Percentiles rank a stretch among this genome's conserved stretches.
Evolutionary conservation across 306 rosid genomes (phyloP).

Genomic region (Oxytropis ochrocephala): DNA sequence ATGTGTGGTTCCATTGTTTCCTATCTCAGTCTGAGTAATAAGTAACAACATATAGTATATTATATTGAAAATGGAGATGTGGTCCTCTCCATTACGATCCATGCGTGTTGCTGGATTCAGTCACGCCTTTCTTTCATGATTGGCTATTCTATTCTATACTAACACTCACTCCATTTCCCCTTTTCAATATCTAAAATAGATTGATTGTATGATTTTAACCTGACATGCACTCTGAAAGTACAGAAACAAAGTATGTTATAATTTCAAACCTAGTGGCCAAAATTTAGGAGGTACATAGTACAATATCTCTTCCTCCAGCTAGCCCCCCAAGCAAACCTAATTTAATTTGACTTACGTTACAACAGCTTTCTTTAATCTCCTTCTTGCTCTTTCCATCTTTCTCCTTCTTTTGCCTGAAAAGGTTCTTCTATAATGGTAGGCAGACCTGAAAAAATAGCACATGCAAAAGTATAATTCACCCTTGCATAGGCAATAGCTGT

Average conservation of each 20-base stretch:
- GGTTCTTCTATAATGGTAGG: constrained; percentile 52
- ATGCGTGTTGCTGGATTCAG: not conserved
- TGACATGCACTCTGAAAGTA: constrained; percentile 8
- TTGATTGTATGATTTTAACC: not conserved
- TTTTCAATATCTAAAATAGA: constrained; percentile 4
- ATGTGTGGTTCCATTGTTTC: not conserved
- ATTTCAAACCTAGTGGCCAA: constrained; percentile 14
- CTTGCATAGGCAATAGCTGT: not conserved
- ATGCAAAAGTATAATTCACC: constrained; percentile 20
- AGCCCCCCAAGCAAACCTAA: constrained; percentile 2
- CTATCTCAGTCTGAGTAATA: not conserved
- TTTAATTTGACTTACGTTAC: not conserved
- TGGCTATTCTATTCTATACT: not conserved
- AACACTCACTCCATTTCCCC: constrained; percentile 1
- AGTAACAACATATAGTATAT: not conserved
- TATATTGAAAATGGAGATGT: constrained; percentile 32
- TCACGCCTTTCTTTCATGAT: constrained; percentile 13
- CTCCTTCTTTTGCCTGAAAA: constrained; percentile 35
- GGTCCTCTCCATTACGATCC: constrained; percentile 44
- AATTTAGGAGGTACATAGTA: not conserved
- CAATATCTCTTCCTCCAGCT: constrained; percentile 2
- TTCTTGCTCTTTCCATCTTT: constrained; percentile 44
- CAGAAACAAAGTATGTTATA: not conserved
- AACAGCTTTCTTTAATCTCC: constrained; percentile 34
- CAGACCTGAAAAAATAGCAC: constrained; percentile 41